Evolutionary conservation across 2,329 filamentous ascomycete species (phyloP).

Genomic region (Fusarium papillatum): DNA sequence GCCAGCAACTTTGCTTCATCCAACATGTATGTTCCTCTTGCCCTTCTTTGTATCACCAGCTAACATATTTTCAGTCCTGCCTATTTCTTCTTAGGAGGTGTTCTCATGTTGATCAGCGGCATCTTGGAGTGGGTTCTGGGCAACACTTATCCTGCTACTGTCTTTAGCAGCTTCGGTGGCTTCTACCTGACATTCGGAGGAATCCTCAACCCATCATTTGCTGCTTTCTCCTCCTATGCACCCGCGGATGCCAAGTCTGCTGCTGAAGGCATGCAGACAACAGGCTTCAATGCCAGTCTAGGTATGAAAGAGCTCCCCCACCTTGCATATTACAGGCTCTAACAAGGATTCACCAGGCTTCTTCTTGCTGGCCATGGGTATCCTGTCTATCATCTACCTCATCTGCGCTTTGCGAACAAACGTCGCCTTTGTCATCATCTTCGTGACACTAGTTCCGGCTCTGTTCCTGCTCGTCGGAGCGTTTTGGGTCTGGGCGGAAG

Average conservation of each 20-base stretch:
- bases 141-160: slow-evolving; percentile 70
- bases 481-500: slow-evolving; percentile 67
- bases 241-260: slow-evolving; percentile 45
- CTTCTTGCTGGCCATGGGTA: slow-evolving; percentile 73
- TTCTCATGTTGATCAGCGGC: slow-evolving; percentile 63
- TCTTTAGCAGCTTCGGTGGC: slow-evolving; percentile 66
- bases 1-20: slow-evolving; percentile 60
- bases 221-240: slow-evolving; percentile 59
- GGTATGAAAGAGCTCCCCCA: slow-evolving; percentile 59
- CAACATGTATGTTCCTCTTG: slow-evolving; percentile 53
- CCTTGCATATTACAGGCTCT: too few species aligned
- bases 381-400: slow-evolving; percentile 75
- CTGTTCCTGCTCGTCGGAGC: slow-evolving; percentile 72
- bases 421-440: slow-evolving; percentile 78
- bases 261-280: slow-evolving; percentile 55
- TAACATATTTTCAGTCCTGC: slow-evolving; percentile 50
- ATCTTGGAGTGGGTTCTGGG: slow-evolving; percentile 68
- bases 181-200: slow-evolving; percentile 68
- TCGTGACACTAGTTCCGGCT: slow-evolving; percentile 68
- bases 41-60: neutral
- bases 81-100: slow-evolving; percentile 64
- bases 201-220: slow-evolving; percentile 65
- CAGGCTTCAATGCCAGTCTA: slow-evolving; percentile 66
- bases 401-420: slow-evolving; percentile 80
- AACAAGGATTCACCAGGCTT: slow-evolving; percentile 57